phyloP scores from a whole-genome alignment of 2,329 filamentous ascomycete species.

The Xylariaceae sp. region DNA sequence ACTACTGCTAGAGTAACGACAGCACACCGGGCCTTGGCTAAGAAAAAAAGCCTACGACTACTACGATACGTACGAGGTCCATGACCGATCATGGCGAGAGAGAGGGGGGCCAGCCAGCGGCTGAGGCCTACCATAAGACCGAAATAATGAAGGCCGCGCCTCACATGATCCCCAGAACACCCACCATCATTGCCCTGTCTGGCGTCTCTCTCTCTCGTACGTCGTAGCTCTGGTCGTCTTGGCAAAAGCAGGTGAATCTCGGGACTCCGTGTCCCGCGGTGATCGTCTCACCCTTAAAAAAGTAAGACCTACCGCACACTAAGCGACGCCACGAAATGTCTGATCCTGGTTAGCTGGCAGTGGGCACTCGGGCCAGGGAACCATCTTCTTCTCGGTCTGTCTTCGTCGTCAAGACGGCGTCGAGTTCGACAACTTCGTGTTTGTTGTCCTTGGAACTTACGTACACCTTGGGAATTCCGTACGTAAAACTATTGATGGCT shows the following conservation, averaged over 20 bases:
- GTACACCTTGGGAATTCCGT: neutral
- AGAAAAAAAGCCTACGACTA: no score
- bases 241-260: neutral
- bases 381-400: neutral
- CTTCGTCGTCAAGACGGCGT: neutral
- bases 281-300: neutral
- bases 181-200: neutral
- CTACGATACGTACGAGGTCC: neutral
- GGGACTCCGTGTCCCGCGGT: neutral
- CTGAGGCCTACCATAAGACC: neutral
- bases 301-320: conserved; percentile 1
- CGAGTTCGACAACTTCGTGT: neutral
- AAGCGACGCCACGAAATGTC: conserved; percentile 3
- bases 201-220: neutral
- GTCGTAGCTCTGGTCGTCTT: conserved; percentile 7
- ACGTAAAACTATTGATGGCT: neutral
- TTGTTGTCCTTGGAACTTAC: neutral
- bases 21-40: neutral
- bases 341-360: neutral
- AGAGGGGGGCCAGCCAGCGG: conserved; percentile 1
- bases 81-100: neutral
- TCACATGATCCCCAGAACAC: conserved; percentile 1
- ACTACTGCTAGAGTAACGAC: neutral
- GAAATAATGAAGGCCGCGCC: neutral
- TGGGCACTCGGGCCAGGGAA: neutral